Conservation (phyloP, 2,329 filamentous ascomycete genomes). For the Epichloe brachyelytri region DNA sequence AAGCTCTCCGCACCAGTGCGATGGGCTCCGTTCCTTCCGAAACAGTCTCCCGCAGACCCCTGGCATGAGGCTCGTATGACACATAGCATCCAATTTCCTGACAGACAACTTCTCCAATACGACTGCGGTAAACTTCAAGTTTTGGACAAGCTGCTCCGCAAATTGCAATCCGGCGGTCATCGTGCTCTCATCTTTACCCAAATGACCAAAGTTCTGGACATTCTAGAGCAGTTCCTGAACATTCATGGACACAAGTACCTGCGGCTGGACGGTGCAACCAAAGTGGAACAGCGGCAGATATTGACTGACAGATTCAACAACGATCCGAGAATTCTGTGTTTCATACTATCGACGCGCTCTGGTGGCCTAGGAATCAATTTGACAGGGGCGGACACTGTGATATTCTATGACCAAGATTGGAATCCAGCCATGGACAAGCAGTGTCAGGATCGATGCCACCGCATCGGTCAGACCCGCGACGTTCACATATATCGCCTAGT, state of each 20-base stretch:
- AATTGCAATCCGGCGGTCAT: slow-evolving; percentile 79
- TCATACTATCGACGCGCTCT: slow-evolving; percentile 89
- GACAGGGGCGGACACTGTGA: slow-evolving; percentile 91
- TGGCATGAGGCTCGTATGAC: slow-evolving; percentile 92
- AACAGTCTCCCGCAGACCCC: slow-evolving; percentile 53
- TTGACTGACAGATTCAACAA: slow-evolving; percentile 95
- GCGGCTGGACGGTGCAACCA: slow-evolving; percentile 89
- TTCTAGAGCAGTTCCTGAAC: slow-evolving; percentile 93
- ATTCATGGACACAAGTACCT: slow-evolving; percentile 97
- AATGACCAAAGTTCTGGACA: slow-evolving; percentile 97
- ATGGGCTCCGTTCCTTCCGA: slow-evolving; percentile 43
- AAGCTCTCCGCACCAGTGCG: slow-evolving; percentile 43
- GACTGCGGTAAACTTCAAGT: slow-evolving; percentile 95
- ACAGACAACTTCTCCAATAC: slow-evolving; percentile 90
- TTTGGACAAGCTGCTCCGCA: slow-evolving; percentile 72
- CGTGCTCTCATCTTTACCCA: slow-evolving; percentile 97
- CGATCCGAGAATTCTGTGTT: slow-evolving; percentile 81
- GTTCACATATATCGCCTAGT: slow-evolving; percentile 96
- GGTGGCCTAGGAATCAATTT: slow-evolving; percentile 93
- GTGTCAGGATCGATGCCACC: slow-evolving; percentile 92
- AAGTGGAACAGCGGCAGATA: slow-evolving; percentile 89
- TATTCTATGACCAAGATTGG: slow-evolving; percentile 99
- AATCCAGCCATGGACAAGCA: slow-evolving; percentile 99
- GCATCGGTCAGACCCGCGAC: slow-evolving; percentile 93
- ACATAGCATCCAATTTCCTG: slow-evolving; percentile 89